Conservation (phyloP, 2,329 filamentous ascomycete species). For the Ceratocystis papillata region DNA sequence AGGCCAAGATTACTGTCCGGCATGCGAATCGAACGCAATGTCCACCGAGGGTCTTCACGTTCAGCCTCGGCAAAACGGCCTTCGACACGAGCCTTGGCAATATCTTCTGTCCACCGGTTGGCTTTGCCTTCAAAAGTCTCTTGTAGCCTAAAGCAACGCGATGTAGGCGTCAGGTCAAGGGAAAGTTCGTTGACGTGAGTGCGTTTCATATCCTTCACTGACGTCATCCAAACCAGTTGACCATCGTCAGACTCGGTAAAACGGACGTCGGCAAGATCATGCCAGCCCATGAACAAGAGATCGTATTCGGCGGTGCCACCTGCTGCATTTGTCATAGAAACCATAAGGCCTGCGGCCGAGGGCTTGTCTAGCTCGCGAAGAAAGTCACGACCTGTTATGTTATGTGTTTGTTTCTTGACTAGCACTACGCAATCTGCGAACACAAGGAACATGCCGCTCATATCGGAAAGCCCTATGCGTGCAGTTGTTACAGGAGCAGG, state of each 20-base stretch:
- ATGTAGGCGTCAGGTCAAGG: constrained; percentile 32
- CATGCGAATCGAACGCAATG: constrained; percentile 57
- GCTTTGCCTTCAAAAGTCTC: constrained; percentile 71
- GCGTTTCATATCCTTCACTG: constrained; percentile 47
- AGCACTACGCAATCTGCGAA: constrained; percentile 76
- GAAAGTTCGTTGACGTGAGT: constrained; percentile 30
- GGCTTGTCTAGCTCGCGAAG: constrained; percentile 78
- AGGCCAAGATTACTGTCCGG: constrained; percentile 49
- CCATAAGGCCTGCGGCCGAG: constrained; percentile 51
- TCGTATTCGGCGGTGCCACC: constrained; percentile 55
- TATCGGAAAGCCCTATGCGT: constrained; percentile 27
- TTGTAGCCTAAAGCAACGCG: constrained; percentile 60
- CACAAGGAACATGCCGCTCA: constrained; percentile 61
- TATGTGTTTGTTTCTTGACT: constrained; percentile 56
- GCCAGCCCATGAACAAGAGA: constrained; percentile 63
- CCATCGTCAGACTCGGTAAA: constrained; percentile 61
- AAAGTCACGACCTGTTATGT: constrained; percentile 62
- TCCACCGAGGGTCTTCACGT: constrained; percentile 71
- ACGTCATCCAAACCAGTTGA: constrained; percentile 56
- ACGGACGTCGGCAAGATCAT: constrained; percentile 57
- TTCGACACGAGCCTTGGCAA: constrained; percentile 77
- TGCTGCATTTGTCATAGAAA: constrained; percentile 52
- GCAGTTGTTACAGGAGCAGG: constrained; percentile 51
- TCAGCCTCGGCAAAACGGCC: constrained; percentile 74
- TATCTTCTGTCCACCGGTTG: constrained; percentile 67